A percentile compares a stretch with the other conserved stretches of the same genome.
These are phyloP conservation scores for Calocera viscosa DNA, from an alignment of 768 basidiomycete species.

Conservation along the genomic window DNA sequence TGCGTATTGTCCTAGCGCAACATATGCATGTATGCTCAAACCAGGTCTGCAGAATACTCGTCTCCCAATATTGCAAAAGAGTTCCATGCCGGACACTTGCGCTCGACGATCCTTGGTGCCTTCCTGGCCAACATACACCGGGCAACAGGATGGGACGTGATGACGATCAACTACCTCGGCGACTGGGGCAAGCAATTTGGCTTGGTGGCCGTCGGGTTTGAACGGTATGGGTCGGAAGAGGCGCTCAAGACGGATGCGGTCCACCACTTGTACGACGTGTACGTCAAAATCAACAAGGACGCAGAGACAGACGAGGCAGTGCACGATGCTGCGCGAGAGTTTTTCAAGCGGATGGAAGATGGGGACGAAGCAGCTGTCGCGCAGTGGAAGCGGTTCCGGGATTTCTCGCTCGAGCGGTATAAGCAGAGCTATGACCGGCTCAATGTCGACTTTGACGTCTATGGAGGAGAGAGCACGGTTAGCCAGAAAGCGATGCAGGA, in stretches of 20 bases:
- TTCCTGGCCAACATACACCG: constrained; percentile 85
- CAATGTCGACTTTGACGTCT: constrained; percentile 85
- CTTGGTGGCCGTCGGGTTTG: constrained; percentile 78
- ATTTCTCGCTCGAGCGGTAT: constrained; percentile 82
- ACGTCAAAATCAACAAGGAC: constrained; percentile 86
- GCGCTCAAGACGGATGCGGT: constrained; percentile 79
- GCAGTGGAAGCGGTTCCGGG: constrained; percentile 89
- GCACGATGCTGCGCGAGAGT: constrained; percentile 62
- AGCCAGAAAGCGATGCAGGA: constrained; percentile 54
- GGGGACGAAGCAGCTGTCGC: constrained; percentile 71
- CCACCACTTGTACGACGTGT: constrained; percentile 87
- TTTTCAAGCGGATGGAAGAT: constrained; percentile 93
- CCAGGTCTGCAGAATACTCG: constrained; percentile 55
- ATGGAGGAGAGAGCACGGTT: constrained; percentile 83
- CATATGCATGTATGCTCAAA: not conserved
- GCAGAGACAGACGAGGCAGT: constrained; percentile 29
- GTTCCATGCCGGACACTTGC: constrained; percentile 93
- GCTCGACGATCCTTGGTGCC: constrained; percentile 98
- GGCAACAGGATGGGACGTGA: constrained; percentile 86
- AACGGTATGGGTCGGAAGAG: constrained; percentile 79
- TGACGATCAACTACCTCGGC: constrained; percentile 85
- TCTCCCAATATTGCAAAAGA: constrained; percentile 96
- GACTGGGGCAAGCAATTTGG: constrained; percentile 99
- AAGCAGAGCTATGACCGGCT: constrained; percentile 73
- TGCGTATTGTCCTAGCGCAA: constrained; percentile 8